phyloP scores from a whole-genome alignment of 148 eudicot species.

The Vaccinium vitisidaea region DNA sequence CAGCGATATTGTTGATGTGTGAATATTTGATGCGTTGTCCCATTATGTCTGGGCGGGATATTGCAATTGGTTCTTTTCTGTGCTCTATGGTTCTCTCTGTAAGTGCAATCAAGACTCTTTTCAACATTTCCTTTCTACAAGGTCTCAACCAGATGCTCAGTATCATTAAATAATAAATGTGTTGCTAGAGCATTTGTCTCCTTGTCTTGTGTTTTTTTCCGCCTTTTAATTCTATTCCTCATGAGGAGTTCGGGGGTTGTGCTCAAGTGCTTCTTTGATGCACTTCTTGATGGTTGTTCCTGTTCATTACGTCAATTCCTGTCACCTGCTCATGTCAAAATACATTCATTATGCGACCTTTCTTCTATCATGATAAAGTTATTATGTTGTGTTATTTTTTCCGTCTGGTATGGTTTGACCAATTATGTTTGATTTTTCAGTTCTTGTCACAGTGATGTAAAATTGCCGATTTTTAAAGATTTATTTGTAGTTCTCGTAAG shows the following conservation, averaged over 20 bases:
- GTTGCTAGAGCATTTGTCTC: neutral
- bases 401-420: neutral
- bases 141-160: neutral
- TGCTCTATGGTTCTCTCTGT: slow-evolving; percentile 87
- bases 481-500: neutral
- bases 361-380: neutral
- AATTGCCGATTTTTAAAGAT: neutral
- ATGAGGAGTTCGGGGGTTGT: neutral
- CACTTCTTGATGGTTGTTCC: neutral
- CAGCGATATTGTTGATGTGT: slow-evolving; percentile 78
- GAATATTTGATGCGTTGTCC: slow-evolving; percentile 91
- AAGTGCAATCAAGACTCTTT: slow-evolving; percentile 27
- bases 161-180: neutral
- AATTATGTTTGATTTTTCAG: neutral
- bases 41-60: slow-evolving; percentile 67
- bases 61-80: slow-evolving; percentile 76
- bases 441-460: neutral
- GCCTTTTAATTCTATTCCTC: slow-evolving; percentile 4
- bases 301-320: neutral
- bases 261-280: neutral
- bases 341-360: neutral
- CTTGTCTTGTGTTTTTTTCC: neutral
- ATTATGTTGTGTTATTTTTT: neutral
- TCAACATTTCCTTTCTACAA: neutral
- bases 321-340: slow-evolving; percentile 4